These are phyloP conservation scores for Zoysia japonica DNA, from an alignment of 176 grass and related monocot genomes.

Conservation along the genomic window DNA sequence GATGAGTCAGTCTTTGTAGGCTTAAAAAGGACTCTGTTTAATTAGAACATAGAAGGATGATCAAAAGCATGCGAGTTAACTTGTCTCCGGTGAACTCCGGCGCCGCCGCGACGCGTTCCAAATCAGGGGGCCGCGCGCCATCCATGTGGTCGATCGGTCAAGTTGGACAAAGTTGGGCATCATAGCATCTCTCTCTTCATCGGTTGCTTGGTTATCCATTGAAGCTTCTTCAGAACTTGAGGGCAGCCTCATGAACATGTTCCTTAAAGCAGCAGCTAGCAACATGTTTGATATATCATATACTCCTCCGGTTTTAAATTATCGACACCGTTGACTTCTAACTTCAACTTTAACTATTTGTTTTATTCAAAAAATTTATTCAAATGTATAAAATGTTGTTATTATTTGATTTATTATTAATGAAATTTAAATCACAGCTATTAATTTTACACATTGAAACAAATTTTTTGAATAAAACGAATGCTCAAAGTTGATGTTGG, in stretches of 20 bases:
- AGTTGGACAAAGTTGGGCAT: not conserved
- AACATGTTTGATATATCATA: conserved; percentile 20
- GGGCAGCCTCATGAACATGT: conserved; percentile 50
- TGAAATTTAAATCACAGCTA: too few relatives aligned
- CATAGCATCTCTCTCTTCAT: too few relatives aligned
- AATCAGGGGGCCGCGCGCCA: conserved; percentile 10
- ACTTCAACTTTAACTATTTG: too few relatives aligned
- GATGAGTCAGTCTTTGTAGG: conserved; percentile 53
- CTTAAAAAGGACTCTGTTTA: conserved; percentile 14
- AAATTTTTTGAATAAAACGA: too few relatives aligned
- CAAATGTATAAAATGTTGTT: too few relatives aligned
- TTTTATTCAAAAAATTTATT: too few relatives aligned
- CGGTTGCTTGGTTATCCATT: not conserved
- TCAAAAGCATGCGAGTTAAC: conserved; percentile 22
- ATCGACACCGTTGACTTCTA: too few relatives aligned
- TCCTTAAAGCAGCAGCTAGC: conserved; percentile 53
- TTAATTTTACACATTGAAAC: too few relatives aligned
- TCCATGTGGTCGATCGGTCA: not conserved
- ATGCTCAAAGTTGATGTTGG: too few relatives aligned
- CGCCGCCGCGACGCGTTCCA: conserved; percentile 40
- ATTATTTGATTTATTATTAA: too few relatives aligned
- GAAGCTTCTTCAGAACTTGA: not conserved
- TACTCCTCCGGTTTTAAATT: too few relatives aligned
- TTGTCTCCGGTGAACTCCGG: conserved; percentile 45
- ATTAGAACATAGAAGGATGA: too few relatives aligned